Evolutionary conservation across 495 filamentous ascomycete species (phyloP), one percentile per base, ranked within the genome.

Genomic region (Aspergillus leporis): DNA sequence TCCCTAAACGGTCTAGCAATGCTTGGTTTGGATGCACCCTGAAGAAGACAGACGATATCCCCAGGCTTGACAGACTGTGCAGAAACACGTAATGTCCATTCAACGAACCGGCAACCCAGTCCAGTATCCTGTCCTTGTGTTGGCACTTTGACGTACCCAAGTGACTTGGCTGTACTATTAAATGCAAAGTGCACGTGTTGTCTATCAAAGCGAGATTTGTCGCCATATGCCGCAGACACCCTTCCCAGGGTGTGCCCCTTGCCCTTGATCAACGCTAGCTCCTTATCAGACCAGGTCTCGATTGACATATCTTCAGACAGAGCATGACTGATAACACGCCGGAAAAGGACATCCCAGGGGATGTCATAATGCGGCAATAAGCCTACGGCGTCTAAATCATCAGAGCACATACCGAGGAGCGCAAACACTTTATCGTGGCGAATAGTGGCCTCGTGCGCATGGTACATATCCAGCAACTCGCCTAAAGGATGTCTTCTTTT

Each of bases 381-480:
- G n/a, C 40, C 25, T 31, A 47, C 28, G 14, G 56, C 56, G 54
- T 55, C 60, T 28, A 48, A 50, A 48, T 61, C 53, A 58, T 63
- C 66, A 21, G 60, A 62, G 53, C 66, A 58, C 66, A 75, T 69
- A 14, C 71, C 69, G 32, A 71, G 65, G 32, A 76, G 64, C 45
- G 71, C 70, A 65, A 69, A 76, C n/a, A 76, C 55, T 54, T 70
- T 76, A 56, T 76, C 70, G 32, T 61, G 66, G 51, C 6, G 51
- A 16, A 61, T 47, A 41, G 68, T 71, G 55, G 71, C 71, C 53
- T 70, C 23, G 23, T 60, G 63, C 32, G 56, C 59, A 56, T 70
- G 65, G 57, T 73, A 73, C 63, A 74, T 71, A 54, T 70, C 68
- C 32, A 74, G 54, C 38, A 76, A 59, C 55, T 73, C 59, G 28